Evolutionary conservation across 73 alveolate genomes (phyloP), one percentile per base, ranked within the genome.

Genomic region (Paramecium sonneborni): DNA sequence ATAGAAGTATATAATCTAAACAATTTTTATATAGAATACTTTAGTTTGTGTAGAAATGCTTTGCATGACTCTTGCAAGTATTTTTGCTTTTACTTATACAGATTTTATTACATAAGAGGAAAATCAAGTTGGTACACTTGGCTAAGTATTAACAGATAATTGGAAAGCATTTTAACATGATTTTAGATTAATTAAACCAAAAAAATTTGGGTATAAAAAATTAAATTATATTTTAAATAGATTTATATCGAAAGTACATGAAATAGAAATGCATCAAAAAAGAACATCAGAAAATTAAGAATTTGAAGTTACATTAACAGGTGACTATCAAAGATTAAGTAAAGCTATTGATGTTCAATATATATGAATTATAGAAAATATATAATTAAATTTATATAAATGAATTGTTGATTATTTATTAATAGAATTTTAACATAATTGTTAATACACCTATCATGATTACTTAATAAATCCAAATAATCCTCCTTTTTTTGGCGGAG

Each of bases 21-120:
- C 62, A n/a, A 37, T 39, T 6, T n/a, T 18, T 18, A 52, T 18
- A 1, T 2, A 86, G 93, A 88, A 88, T 12, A 88, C 94, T n/a
- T 72, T 88, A 18, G 94, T 88, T 23, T 88, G 94, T 24, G 34
- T 88, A 23, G 94, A 88, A 70, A 88, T 88, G 94, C 58, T 76
- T 11, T 32, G 48, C 24, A 88, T 88, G 94, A 43, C 94, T 24
- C 76, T 69, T 21, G 94, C 94, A 38, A 46, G 94, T 34, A 82
- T 76, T 15, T 43, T 34, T 23, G 94, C 94, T 6, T 88, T 69
- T 72, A 44, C 88, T 69, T 88, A 88, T 30, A 70, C 21, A 6
- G 84, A 76, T 5, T 88, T 88, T 69, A 41, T 43, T 9, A 2
- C 44, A 6, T 39, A 43, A 72, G 39, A 23, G 11, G 86, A 72